phyloP scores from a whole-genome alignment of 208 protist genomes.

The Phytomonas serpens region DNA sequence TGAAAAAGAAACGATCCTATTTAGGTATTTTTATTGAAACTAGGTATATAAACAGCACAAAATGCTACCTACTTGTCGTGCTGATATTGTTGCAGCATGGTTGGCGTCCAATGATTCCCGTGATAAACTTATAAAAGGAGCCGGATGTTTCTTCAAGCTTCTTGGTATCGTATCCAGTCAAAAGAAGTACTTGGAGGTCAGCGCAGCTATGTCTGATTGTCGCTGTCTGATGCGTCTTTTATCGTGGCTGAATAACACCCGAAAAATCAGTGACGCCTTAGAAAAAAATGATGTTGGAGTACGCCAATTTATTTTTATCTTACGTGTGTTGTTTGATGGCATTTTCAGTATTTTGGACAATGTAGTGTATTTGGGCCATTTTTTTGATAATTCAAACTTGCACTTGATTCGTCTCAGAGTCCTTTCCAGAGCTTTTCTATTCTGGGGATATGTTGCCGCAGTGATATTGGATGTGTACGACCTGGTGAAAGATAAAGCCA shows the following conservation, averaged over 20 bases:
- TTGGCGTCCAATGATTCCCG: conserved; percentile 50
- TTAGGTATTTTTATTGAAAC: conserved; percentile 8
- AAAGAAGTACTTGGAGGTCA: conserved; percentile 36
- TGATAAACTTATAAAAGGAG: conserved; percentile 78
- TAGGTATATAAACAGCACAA: neutral
- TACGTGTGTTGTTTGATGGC: conserved; percentile 59
- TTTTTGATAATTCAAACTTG: conserved; percentile 22
- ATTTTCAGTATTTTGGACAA: conserved; percentile 80
- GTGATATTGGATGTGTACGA: conserved; percentile 56
- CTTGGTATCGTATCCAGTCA: conserved; percentile 27
- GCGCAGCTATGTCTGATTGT: conserved; percentile 48
- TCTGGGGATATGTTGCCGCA: conserved; percentile 56
- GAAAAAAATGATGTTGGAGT: conserved; percentile 30
- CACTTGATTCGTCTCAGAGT: conserved; percentile 23
- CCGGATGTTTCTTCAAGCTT: conserved; percentile 62
- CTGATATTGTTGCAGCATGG: conserved; percentile 35
- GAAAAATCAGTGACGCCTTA: conserved; percentile 44
- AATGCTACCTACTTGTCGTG: conserved; percentile 4
- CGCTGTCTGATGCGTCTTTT: conserved; percentile 59
- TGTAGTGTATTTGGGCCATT: conserved; percentile 52
- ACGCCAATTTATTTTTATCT: conserved; percentile 51
- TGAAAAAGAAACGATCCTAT: neutral
- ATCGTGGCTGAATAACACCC: conserved; percentile 59
- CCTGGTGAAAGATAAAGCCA: conserved; percentile 24
- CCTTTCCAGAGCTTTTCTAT: conserved; percentile 44